Evolutionary conservation across 2,329 filamentous ascomycete genomes (phyloP), one percentile per base, ranked within the genome.

Genomic region (Aspergillus glaucus): DNA sequence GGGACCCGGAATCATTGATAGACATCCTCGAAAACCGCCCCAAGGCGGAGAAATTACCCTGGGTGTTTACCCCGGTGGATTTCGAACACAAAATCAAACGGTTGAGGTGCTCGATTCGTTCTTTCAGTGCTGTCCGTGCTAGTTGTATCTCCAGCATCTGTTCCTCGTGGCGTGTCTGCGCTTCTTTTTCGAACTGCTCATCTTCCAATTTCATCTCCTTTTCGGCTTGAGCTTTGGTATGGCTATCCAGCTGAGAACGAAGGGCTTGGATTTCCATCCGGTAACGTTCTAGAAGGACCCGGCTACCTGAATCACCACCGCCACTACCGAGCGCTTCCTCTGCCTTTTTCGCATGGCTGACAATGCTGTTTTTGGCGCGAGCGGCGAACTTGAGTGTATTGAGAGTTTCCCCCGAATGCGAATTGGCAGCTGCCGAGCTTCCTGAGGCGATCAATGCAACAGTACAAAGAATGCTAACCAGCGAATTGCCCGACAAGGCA

Each of bases 81-180:
- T 96, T 96, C 14, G 92, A 97, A 66, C 89, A 95, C 51, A 98
- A 74, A 55, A 98, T 97, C 44, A 98, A 76, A 43, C 92, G 85
- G 70, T 97, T 98, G 43, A 98, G 77, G 68, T 98, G 93, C 65
- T 96, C 91, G 60, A 98, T 98, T 26, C 93, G 85, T 74, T 98
- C 93, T 68, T 97, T 98, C 47, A 98, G 74, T 0, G 93, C 93
- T 1, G 93, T 98, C 39, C 93, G 84, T 28, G 93, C 93, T 43
- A 98, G 79, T 66, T 98, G 93, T 88, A 98, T 97, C 70, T 98
- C 93, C 47, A 98, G 78, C 80, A 98, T 92, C 68, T 98, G 93
- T 72, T 97, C 93, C 64, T 96, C 91, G 58, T 96, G 93, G 36
- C 90, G 83, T 57, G 88, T 81, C 57, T 90, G 85, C 6, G 87